phyloP scores from a whole-genome alignment of 768 basidiomycete genomes.

The Tricholoma terreum region DNA sequence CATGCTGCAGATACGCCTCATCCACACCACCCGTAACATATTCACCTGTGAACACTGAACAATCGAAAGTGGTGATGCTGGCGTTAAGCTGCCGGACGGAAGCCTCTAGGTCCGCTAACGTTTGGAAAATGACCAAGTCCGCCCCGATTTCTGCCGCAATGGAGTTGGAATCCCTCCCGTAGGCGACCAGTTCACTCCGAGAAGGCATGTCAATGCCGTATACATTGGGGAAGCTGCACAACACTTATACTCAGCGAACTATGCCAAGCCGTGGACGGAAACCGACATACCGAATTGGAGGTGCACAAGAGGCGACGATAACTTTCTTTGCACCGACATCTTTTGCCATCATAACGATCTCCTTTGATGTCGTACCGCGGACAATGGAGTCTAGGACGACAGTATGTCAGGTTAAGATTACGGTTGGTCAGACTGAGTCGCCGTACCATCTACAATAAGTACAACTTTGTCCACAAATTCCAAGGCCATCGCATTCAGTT shows the following conservation, averaged over 20 bases:
- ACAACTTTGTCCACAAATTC: conserved; percentile 93
- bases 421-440: not conserved
- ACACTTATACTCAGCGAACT: not conserved
- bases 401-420: conserved; percentile 1
- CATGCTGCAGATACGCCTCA: conserved; percentile 68
- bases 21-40: conserved; percentile 95
- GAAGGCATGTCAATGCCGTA: conserved; percentile 99
- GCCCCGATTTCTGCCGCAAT: conserved; percentile 86
- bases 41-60: conserved; percentile 96
- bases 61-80: conserved; percentile 77
- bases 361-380: conserved; percentile 96
- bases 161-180: conserved; percentile 65
- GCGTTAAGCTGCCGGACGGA: conserved; percentile 87
- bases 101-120: conserved; percentile 78
- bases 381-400: conserved; percentile 84
- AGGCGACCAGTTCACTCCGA: conserved; percentile 86
- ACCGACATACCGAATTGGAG: conserved; percentile 75
- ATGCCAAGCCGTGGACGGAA: not conserved
- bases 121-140: conserved; percentile 95
- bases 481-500: conserved; percentile 97
- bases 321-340: conserved; percentile 97
- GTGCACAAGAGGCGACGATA: conserved; percentile 94
- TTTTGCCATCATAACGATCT: conserved; percentile 99
- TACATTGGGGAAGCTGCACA: conserved; percentile 77
- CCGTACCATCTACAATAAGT: conserved; percentile 88